These are phyloP conservation scores for Berberis thunbergii DNA, from an alignment of 164 flowering plant species.

Conservation along the genomic window DNA sequence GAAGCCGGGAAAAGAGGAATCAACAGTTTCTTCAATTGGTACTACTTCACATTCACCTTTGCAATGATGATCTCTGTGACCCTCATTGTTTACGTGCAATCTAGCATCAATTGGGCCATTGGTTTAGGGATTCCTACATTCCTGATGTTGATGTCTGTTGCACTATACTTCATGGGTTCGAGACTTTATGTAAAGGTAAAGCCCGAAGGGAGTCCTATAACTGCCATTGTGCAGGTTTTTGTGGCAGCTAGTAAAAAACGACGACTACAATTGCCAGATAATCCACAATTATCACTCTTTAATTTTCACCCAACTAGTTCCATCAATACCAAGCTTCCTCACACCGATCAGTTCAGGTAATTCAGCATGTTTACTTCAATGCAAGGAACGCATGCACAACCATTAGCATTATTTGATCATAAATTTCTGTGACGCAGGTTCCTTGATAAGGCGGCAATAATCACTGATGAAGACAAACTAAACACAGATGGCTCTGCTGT, in stretches of 20 bases:
- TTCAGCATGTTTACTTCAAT: no score
- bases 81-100: slow-evolving; percentile 67
- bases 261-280: slow-evolving; percentile 24
- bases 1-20: slow-evolving; percentile 67
- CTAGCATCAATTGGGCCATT: slow-evolving; percentile 60
- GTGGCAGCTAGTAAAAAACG: slow-evolving; percentile 58
- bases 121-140: slow-evolving; percentile 61
- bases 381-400: neutral
- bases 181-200: slow-evolving; percentile 51
- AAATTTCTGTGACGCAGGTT: slow-evolving; percentile 26
- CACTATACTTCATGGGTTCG: slow-evolving; percentile 49
- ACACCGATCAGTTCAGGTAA: slow-evolving; percentile 76
- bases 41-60: slow-evolving; percentile 74
- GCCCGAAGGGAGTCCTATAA: slow-evolving; percentile 71
- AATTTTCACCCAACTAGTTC: slow-evolving; percentile 28
- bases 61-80: slow-evolving; percentile 71
- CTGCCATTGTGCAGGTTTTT: slow-evolving; percentile 44
- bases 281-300: slow-evolving; percentile 36
- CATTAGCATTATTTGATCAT: no score
- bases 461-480: slow-evolving; percentile 37
- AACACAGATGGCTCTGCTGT: slow-evolving; percentile 52
- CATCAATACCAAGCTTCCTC: slow-evolving; percentile 47
- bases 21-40: slow-evolving; percentile 94
- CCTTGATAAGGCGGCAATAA: slow-evolving; percentile 70
- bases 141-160: slow-evolving; percentile 55